Conservation (phyloP, 1,284 basidiomycete species). For the Ganoderma lucidum region DNA sequence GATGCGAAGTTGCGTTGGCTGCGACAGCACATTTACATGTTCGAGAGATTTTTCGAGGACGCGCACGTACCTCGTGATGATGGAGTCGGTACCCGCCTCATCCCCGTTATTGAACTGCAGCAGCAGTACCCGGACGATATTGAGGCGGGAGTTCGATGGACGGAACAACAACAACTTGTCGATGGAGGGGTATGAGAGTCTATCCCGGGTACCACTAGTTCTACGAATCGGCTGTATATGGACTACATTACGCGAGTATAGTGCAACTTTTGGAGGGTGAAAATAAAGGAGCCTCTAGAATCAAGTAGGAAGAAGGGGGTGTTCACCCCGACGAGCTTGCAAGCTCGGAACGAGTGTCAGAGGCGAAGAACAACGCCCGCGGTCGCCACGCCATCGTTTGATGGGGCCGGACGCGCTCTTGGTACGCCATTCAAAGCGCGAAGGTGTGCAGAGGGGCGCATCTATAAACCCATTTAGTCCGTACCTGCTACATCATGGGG, state of each 20-base stretch:
- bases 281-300: background rate
- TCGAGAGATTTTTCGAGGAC: slow-evolving; percentile 30
- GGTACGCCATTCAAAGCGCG: background rate
- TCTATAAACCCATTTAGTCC: background rate
- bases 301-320: background rate
- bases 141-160: slow-evolving; percentile 20
- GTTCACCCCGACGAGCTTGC: background rate
- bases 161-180: slow-evolving; percentile 4
- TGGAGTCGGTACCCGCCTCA: slow-evolving; percentile 22
- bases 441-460: background rate
- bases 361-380: background rate
- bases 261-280: slow-evolving; percentile 8
- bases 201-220: background rate
- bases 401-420: background rate
- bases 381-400: background rate
- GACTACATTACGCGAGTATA: slow-evolving; percentile 10
- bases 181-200: background rate
- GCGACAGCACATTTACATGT: slow-evolving; percentile 13
- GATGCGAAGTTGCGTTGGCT: slow-evolving; percentile 4
- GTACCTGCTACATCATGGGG: background rate
- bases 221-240: background rate
- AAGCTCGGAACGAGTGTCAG: background rate
- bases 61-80: slow-evolving; percentile 24
- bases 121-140: slow-evolving; percentile 25
- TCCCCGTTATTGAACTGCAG: slow-evolving; percentile 22